Conservation (phyloP, 1,139 yeast species). For the Kluyveromyces marxianus region DNA sequence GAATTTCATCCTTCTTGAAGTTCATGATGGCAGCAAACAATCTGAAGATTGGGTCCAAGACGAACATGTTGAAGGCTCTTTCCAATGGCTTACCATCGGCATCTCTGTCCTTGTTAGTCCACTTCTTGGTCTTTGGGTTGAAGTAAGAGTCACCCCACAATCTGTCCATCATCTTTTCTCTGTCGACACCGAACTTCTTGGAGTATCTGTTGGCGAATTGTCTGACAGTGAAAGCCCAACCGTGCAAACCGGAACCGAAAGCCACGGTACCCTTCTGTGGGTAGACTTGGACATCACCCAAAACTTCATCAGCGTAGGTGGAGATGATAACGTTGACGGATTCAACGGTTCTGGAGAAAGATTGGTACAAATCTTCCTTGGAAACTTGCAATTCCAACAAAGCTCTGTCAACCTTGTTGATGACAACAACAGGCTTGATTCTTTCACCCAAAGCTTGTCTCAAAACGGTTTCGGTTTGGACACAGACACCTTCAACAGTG, state of each 20-base stretch:
- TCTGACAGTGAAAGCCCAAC: constrained; percentile 99
- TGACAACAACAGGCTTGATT: constrained; percentile 96
- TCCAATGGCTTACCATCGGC: constrained; percentile 93
- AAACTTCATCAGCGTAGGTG: constrained; percentile 81
- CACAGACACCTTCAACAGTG: constrained; percentile 99
- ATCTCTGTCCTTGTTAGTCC: constrained; percentile 95
- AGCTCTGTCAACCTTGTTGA: constrained; percentile 99
- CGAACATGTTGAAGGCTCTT: constrained; percentile 99
- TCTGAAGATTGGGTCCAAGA: constrained; percentile 98
- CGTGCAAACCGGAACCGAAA: constrained; percentile 99
- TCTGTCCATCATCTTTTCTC: constrained; percentile 96
- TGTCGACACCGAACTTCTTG: constrained; percentile 99
- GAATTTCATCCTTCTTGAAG: constrained; percentile 95
- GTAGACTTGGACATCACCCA: constrained; percentile 98
- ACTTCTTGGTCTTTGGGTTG: constrained; percentile 99
- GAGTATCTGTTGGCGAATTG: constrained; percentile 98
- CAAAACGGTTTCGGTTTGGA: constrained; percentile 98
- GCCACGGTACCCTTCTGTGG: constrained; percentile 99
- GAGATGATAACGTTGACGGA: constrained; percentile 98
- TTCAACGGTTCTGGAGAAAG: constrained; percentile 98
- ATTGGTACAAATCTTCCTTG: constrained; percentile 98
- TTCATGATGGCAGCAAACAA: constrained; percentile 92
- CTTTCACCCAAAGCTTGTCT: constrained; percentile 99
- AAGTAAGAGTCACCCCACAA: constrained; percentile 99
- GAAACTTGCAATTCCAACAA: constrained; percentile 96